Evolutionary conservation across 164 flowering plant species (phyloP).

Genomic region (Saururus chinensis): DNA sequence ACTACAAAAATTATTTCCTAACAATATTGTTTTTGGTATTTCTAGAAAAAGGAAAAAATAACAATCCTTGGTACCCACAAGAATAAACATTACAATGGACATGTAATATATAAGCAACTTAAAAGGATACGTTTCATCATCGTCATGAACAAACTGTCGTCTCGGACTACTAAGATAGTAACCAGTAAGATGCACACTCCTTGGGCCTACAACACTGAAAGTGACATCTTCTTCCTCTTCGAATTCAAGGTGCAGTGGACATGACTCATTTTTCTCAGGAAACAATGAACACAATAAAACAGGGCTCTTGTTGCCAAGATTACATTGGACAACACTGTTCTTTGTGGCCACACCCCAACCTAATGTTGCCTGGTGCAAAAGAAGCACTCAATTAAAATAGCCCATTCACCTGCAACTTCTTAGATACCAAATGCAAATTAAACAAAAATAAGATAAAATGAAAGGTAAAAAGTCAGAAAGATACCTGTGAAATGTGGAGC

Average conservation of each 20-base stretch:
- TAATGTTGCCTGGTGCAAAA: conserved; percentile 60
- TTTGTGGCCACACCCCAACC: conserved; percentile 50
- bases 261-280: conserved; percentile 49
- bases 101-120: not conserved
- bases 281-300: conserved; percentile 59
- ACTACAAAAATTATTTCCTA: too few relatives aligned
- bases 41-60: too few relatives aligned
- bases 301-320: conserved; percentile 53
- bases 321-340: conserved; percentile 40
- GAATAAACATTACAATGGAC: not conserved
- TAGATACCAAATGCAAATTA: not conserved
- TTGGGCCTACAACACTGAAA: conserved; percentile 65
- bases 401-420: too few relatives aligned
- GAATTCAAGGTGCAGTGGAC: conserved; percentile 57
- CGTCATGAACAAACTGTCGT: conserved; percentile 24
- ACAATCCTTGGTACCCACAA: not conserved
- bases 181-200: conserved; percentile 78
- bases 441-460: not conserved
- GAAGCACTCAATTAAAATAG: not conserved
- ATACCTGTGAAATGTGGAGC: conserved; percentile 73
- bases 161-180: conserved; percentile 24
- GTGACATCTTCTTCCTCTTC: conserved; percentile 53
- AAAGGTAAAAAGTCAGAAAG: not conserved
- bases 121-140: conserved; percentile 54
- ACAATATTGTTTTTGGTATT: too few relatives aligned